Evolutionary conservation across 2,329 filamentous ascomycete species (phyloP).

Genomic region (Helotiales sp.): DNA sequence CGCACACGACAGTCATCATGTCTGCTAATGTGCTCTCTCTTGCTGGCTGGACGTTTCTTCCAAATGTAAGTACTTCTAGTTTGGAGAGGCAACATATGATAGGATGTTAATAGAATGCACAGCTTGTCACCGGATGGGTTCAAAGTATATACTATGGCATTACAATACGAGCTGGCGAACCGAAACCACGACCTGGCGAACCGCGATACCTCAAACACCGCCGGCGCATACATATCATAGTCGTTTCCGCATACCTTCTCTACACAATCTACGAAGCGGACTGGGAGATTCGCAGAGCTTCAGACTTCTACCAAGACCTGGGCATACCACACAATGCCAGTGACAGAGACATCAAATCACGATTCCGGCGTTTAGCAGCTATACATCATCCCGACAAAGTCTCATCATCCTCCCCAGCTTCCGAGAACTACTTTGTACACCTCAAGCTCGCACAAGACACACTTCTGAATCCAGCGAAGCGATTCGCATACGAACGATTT

Average conservation of each 20-base stretch:
- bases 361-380: conserved; percentile 75
- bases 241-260: conserved; percentile 79
- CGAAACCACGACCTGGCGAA: conserved; percentile 70
- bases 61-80: conserved; percentile 48
- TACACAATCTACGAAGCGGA: conserved; percentile 95
- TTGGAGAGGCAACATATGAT: neutral
- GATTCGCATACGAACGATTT: conserved; percentile 89
- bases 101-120: conserved; percentile 16
- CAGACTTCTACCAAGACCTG: conserved; percentile 79
- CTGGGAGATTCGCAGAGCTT: conserved; percentile 68
- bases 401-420: conserved; percentile 26
- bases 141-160: conserved; percentile 85
- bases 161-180: conserved; percentile 85
- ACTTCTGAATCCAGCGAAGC: conserved; percentile 70
- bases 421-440: conserved; percentile 68
- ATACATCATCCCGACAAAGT: conserved; percentile 83
- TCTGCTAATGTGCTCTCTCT: conserved; percentile 48
- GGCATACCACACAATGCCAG: conserved; percentile 67
- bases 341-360: conserved; percentile 78
- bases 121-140: conserved; percentile 76
- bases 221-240: conserved; percentile 77
- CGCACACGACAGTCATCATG: conserved; percentile 17
- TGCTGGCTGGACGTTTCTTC: conserved; percentile 62
- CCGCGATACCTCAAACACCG: conserved; percentile 72
- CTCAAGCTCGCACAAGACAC: conserved; percentile 83